These are phyloP conservation scores for Kwoniella sp. DNA, from an alignment of 768 basidiomycete genomes.

Conservation along the genomic window DNA sequence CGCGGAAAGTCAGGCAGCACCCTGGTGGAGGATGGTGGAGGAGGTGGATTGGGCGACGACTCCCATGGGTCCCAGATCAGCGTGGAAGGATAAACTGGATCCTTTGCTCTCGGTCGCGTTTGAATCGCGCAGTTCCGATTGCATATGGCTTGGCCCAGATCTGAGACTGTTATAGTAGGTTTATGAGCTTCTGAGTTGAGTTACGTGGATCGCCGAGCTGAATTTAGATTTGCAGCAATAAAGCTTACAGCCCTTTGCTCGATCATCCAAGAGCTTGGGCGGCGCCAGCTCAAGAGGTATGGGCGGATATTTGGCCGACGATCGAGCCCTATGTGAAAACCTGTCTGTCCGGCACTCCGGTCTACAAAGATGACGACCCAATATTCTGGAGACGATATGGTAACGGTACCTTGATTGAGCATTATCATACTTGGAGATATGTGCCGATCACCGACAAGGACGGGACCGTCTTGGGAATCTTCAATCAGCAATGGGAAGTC, in stretches of 20 bases:
- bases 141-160: conserved; percentile 44
- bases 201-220: too few species aligned
- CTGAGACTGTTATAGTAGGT: conserved; percentile 41
- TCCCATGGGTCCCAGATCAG: conserved; percentile 29
- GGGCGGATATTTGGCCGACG: conserved; percentile 35
- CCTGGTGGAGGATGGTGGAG: conserved; percentile 36
- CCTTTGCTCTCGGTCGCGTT: conserved; percentile 39
- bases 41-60: conserved; percentile 42
- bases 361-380: conserved; percentile 36
- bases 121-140: conserved; percentile 31
- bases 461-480: conserved; percentile 36
- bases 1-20: conserved; percentile 16
- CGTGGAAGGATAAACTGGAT: conserved; percentile 38
- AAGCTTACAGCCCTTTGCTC: conserved; percentile 32
- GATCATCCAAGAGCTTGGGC: conserved; percentile 40
- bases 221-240: conserved; percentile 30
- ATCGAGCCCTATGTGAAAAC: conserved; percentile 27
- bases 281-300: conserved; percentile 32
- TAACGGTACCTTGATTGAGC: conserved; percentile 31
- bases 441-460: conserved; percentile 39
- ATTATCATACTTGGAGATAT: conserved; percentile 43
- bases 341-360: conserved; percentile 22
- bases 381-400: conserved; percentile 26
- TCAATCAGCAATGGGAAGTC: conserved; percentile 40
- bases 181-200: too few species aligned